phyloP scores from a whole-genome alignment of 257 asterid species.

The Knoxia roxburghii region DNA sequence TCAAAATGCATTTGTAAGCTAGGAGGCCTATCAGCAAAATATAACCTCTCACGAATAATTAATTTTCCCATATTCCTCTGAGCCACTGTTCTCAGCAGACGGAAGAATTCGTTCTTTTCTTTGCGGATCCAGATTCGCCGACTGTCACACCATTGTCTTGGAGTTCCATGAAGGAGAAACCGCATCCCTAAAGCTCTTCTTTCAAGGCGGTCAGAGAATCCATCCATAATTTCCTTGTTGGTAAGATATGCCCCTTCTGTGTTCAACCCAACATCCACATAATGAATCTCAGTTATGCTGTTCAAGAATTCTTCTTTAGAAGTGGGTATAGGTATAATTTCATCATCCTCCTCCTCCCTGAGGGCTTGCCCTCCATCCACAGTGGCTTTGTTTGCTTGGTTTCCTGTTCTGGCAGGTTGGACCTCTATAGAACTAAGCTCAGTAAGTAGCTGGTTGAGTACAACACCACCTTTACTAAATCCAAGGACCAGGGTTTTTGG shows the following conservation, averaged over 20 bases:
- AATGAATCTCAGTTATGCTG: constrained; percentile 81
- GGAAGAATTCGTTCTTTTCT: constrained; percentile 62
- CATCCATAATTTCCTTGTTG: constrained; percentile 46
- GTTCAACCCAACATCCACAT: constrained; percentile 91
- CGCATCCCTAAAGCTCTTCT: constrained; percentile 50
- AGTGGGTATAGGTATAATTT: constrained; percentile 50
- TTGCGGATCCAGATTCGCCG: constrained; percentile 64
- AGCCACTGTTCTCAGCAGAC: constrained; percentile 60
- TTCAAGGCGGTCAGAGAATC: constrained; percentile 39
- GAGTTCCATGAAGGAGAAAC: constrained; percentile 84
- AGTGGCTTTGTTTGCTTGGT: constrained; percentile 24
- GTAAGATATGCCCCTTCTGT: constrained; percentile 73
- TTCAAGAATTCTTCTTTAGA: constrained; percentile 59
- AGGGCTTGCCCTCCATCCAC: constrained; percentile 24
- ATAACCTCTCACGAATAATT: constrained; percentile 61
- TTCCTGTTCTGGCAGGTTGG: constrained; percentile 24
- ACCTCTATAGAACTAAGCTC: constrained; percentile 54
- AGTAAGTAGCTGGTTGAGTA: constrained; percentile 80
- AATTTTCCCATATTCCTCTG: constrained; percentile 51
- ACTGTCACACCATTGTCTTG: constrained; percentile 83
- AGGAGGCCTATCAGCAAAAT: constrained; percentile 60
- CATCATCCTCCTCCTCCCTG: constrained; percentile 37
- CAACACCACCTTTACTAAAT: constrained; percentile 88
- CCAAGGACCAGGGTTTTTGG: constrained; percentile 76
- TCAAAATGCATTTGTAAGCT: constrained; percentile 89